A percentile compares a stretch with the other conserved stretches of the same genome.
Evolutionary conservation across 2,329 filamentous ascomycete species (phyloP).

Genomic region (Ilyonectria destructans): DNA sequence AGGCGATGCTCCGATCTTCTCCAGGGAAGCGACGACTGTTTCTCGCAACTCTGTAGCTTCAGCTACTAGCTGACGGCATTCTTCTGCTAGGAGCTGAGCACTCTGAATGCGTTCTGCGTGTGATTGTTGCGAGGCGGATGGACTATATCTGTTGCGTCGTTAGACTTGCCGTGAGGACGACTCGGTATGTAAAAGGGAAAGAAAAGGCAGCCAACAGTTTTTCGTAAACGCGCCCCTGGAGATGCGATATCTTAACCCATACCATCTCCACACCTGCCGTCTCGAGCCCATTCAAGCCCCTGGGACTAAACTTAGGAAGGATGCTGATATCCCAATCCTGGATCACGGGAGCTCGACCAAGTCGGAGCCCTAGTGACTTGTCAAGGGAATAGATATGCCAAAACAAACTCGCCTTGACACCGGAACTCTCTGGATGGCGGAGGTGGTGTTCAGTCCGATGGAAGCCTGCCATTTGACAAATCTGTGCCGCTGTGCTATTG

Average conservation of each 20-base stretch:
- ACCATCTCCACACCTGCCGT: constrained; percentile 62
- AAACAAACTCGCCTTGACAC: constrained; percentile 61
- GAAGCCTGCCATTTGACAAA: constrained; percentile 76
- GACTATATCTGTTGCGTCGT: constrained; percentile 63
- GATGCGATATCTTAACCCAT: too few relatives aligned
- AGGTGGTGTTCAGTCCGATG: constrained; percentile 62
- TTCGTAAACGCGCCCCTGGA: constrained; percentile 72
- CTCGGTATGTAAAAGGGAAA: too few relatives aligned
- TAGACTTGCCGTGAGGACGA: not conserved
- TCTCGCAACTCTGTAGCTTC: constrained; percentile 54
- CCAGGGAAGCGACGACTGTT: constrained; percentile 56
- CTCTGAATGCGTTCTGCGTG: constrained; percentile 57
- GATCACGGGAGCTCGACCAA: constrained; percentile 72
- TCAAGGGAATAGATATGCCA: constrained; percentile 72
- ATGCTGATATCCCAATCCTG: constrained; percentile 74
- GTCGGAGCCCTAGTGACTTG: constrained; percentile 70
- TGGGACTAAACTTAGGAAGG: constrained; percentile 44
- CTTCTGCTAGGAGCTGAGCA: constrained; percentile 52
- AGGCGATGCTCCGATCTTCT: constrained; percentile 57
- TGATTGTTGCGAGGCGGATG: constrained; percentile 60
- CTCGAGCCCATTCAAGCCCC: constrained; percentile 65
- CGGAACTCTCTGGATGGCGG: constrained; percentile 51
- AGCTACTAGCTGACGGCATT: constrained; percentile 57
- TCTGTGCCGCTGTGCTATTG: constrained; percentile 71
- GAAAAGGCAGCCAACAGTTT: constrained; percentile 53